A percentile compares a stretch with the other conserved stretches of the same genome.
These are phyloP conservation scores for Nitzschia sp. DNA, from an alignment of 108 stramenopile species.

Conservation along the genomic window DNA sequence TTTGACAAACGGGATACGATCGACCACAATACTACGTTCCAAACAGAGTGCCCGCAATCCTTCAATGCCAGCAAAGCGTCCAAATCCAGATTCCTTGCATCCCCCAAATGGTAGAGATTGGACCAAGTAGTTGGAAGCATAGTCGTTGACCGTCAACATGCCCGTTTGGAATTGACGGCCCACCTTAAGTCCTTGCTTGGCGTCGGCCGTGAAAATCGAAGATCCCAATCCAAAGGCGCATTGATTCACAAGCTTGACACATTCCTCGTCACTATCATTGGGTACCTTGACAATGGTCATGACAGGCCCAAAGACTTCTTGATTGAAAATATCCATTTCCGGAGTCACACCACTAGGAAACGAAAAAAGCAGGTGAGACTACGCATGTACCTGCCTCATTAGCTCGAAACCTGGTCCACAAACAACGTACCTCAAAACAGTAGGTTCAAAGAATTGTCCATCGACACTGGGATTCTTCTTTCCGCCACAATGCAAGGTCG, in stretches of 20 bases:
- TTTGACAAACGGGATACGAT: slow-evolving; percentile 77
- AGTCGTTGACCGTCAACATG: slow-evolving; percentile 98
- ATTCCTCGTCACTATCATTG: slow-evolving; percentile 80
- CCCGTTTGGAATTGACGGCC: slow-evolving; percentile 89
- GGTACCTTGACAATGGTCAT: slow-evolving; percentile 95
- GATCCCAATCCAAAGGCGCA: slow-evolving; percentile 94
- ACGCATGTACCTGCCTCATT: no score
- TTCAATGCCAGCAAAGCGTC: slow-evolving; percentile 97
- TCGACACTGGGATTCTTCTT: slow-evolving; percentile 58
- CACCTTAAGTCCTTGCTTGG: slow-evolving; percentile 72
- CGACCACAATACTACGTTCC: slow-evolving; percentile 86
- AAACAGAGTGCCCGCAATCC: slow-evolving; percentile 96
- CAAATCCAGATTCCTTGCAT: slow-evolving; percentile 96
- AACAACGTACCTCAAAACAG: slow-evolving; percentile 79
- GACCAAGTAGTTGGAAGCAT: slow-evolving; percentile 94
- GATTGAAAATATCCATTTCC: slow-evolving; percentile 92
- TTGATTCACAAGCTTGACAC: slow-evolving; percentile 84
- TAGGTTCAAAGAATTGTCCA: slow-evolving; percentile 96
- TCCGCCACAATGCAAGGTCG: slow-evolving; percentile 90
- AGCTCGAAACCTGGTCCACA: no score
- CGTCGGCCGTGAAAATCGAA: slow-evolving; percentile 83
- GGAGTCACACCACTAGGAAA: slow-evolving; percentile 73
- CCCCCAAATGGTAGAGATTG: slow-evolving; percentile 98
- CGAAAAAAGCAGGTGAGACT: no score
- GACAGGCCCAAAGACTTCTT: slow-evolving; percentile 99